phyloP scores from a whole-genome alignment of 495 filamentous ascomycete species.

The Cudoniella acicularis region DNA sequence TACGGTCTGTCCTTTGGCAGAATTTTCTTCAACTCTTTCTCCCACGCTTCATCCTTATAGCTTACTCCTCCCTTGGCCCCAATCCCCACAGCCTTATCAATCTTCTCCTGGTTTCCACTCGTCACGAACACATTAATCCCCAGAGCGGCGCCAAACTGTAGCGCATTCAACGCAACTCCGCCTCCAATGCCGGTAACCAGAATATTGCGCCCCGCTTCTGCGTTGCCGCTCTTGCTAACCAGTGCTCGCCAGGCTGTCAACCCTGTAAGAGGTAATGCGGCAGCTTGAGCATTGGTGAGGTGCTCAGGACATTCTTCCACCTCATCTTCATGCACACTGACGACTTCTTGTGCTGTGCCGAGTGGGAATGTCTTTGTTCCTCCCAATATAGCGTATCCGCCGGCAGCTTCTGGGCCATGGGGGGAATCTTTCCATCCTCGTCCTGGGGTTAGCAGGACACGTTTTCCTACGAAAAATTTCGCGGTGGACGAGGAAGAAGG shows the following conservation, averaged over 20 bases:
- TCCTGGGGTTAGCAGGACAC: constrained; percentile 70
- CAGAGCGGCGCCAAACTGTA: constrained; percentile 64
- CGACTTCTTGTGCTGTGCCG: constrained; percentile 69
- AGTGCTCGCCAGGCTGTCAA: constrained; percentile 86
- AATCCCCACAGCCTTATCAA: constrained; percentile 56
- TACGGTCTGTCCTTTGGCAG: constrained; percentile 55
- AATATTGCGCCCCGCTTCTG: constrained; percentile 56
- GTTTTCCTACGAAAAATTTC: constrained; percentile 48
- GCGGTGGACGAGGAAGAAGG: constrained; percentile 49
- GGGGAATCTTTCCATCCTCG: constrained; percentile 69
- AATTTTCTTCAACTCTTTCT: constrained; percentile 55
- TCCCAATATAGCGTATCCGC: constrained; percentile 67
- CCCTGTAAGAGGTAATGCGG: constrained; percentile 75
- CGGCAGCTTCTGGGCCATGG: constrained; percentile 65
- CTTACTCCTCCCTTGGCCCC: constrained; percentile 67
- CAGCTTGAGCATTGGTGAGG: constrained; percentile 66
- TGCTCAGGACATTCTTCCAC: constrained; percentile 72
- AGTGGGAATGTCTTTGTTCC: constrained; percentile 56
- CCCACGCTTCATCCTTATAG: constrained; percentile 65
- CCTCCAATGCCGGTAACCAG: constrained; percentile 78
- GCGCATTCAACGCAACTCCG: constrained; percentile 67
- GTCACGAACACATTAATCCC: constrained; percentile 70
- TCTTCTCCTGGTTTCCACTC: constrained; percentile 59
- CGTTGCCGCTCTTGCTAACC: constrained; percentile 64
- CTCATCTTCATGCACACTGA: constrained; percentile 65